A percentile compares a stretch with the other conserved stretches of the same genome.
Evolutionary conservation across 805 yeast species (phyloP).

Genomic region (Saccharomycopsis babjevae): DNA sequence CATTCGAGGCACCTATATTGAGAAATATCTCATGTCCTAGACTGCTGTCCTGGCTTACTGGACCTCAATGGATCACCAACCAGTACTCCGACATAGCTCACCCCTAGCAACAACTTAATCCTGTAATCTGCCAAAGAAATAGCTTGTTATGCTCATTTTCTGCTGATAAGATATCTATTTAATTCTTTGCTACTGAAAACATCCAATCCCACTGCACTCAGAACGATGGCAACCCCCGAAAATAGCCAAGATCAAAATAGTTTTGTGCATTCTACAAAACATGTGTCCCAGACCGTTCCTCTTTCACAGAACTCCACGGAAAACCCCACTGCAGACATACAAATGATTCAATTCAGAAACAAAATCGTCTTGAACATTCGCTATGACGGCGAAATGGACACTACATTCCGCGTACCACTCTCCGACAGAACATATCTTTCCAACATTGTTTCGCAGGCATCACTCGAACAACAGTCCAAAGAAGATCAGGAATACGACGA

Average conservation of each 20-base stretch:
- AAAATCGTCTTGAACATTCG: slow-evolving; percentile 31
- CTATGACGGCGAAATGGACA: slow-evolving; percentile 38
- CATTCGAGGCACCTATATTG: too few species aligned
- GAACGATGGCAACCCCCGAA: neutral
- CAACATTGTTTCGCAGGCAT: slow-evolving; percentile 4
- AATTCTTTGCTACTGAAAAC: neutral
- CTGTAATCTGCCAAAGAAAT: too few species aligned
- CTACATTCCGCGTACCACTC: slow-evolving; percentile 33
- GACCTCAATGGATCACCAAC: too few species aligned
- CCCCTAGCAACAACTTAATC: too few species aligned
- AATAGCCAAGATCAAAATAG: neutral
- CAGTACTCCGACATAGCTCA: too few species aligned
- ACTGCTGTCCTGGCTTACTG: too few species aligned
- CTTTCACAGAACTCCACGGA: neutral
- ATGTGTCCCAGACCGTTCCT: neutral
- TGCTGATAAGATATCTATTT: too few species aligned
- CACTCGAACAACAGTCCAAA: neutral
- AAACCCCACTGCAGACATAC: slow-evolving; percentile 9
- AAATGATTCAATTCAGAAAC: slow-evolving; percentile 28
- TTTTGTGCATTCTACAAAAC: neutral
- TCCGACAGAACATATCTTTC: slow-evolving; percentile 5
- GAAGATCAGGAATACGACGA: slow-evolving; percentile 20
- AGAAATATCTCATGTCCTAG: too few species aligned
- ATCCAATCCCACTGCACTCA: neutral
- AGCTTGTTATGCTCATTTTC: neutral